Evolutionary conservation across 441 rosid species (phyloP).

Genomic region (Lepidium campestre): DNA sequence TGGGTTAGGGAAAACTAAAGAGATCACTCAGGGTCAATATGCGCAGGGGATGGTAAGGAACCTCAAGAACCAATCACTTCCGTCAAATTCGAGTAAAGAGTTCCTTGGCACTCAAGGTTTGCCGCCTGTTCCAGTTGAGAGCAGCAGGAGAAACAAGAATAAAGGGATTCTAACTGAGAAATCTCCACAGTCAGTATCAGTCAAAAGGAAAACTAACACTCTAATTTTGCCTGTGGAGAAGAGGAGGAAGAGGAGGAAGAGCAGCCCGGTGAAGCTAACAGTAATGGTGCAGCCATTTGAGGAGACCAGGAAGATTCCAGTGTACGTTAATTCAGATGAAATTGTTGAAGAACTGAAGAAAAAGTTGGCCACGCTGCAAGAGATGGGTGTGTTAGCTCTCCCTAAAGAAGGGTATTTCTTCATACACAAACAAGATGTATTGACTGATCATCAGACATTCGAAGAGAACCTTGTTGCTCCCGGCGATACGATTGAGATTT

Average conservation of each 20-base stretch:
- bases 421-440: conserved; percentile 58
- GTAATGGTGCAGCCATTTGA: conserved; percentile 45
- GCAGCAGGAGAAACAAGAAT: neutral
- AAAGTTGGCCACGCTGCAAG: conserved; percentile 54
- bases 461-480: conserved; percentile 60
- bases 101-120: neutral
- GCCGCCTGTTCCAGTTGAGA: neutral
- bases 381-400: conserved; percentile 43
- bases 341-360: conserved; percentile 59
- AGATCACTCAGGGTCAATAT: neutral
- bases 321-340: conserved; percentile 50
- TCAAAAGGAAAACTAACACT: neutral
- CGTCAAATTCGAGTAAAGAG: neutral
- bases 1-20: too few species aligned
- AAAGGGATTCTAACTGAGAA: neutral
- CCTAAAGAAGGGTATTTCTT: conserved; percentile 74
- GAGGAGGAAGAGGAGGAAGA: neutral
- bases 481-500: conserved; percentile 69
- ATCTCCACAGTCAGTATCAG: neutral
- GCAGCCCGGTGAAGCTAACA: conserved; percentile 37
- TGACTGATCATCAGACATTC: conserved; percentile 74
- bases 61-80: neutral
- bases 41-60: neutral
- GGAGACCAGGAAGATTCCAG: conserved; percentile 46
- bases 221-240: neutral